phyloP scores from a whole-genome alignment of 208 protist genomes.

The Trypanosoma boissoni region DNA sequence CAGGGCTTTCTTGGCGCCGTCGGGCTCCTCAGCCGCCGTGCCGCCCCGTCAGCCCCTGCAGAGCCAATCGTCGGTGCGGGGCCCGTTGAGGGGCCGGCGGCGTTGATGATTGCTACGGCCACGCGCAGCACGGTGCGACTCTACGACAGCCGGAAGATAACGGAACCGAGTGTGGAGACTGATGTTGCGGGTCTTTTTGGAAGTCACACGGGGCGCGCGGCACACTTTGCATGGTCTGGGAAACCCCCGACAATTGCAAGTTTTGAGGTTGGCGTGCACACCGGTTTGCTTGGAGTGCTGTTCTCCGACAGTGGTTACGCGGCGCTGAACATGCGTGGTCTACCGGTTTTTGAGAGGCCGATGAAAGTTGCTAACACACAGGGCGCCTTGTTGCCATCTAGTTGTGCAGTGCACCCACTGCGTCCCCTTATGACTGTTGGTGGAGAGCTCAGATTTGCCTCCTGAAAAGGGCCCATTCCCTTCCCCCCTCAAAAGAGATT shows the following conservation, averaged over 20 bases:
- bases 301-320: constrained; percentile 79
- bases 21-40: constrained; percentile 34
- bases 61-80: constrained; percentile 28
- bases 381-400: constrained; percentile 34
- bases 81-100: constrained; percentile 23
- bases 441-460: constrained; percentile 72
- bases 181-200: constrained; percentile 35
- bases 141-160: constrained; percentile 76
- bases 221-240: not conserved
- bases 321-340: constrained; percentile 63
- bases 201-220: constrained; percentile 6
- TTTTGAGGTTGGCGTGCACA: constrained; percentile 70
- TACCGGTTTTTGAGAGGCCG: constrained; percentile 49
- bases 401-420: constrained; percentile 72
- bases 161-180: constrained; percentile 38
- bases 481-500: too few species aligned
- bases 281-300: constrained; percentile 62
- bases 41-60: not conserved
- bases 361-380: constrained; percentile 35
- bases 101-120: constrained; percentile 52
- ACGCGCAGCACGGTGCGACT: constrained; percentile 49
- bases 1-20: constrained; percentile 75
- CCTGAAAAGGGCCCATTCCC: too few species aligned
- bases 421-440: constrained; percentile 68
- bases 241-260: constrained; percentile 38